Conservation (phyloP, 2,329 filamentous ascomycete genomes). For the Aspergillus floridensis region DNA sequence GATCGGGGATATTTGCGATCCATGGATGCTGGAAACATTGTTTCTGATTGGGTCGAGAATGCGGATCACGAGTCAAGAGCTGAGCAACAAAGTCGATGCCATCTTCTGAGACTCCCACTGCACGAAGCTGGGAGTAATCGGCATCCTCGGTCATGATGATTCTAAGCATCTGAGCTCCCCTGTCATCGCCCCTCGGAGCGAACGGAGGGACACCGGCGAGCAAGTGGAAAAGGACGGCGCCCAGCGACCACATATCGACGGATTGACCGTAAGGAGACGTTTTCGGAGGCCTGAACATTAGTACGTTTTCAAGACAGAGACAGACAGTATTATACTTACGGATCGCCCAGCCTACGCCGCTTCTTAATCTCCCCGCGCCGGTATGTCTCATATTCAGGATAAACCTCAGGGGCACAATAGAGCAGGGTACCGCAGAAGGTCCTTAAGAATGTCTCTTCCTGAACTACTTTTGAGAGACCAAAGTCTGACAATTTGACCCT, state of each 20-base stretch:
- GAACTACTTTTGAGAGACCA: conserved; percentile 90
- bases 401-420: conserved; percentile 96
- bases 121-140: conserved; percentile 63
- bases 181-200: conserved; percentile 70
- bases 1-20: conserved; percentile 58
- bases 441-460: conserved; percentile 86
- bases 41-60: conserved; percentile 69
- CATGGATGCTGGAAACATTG: conserved; percentile 72
- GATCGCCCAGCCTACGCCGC: conserved; percentile 55
- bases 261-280: conserved; percentile 77
- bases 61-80: conserved; percentile 82
- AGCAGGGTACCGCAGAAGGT: conserved; percentile 95
- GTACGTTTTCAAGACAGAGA: conserved; percentile 5
- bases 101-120: conserved; percentile 58
- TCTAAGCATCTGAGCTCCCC: conserved; percentile 71
- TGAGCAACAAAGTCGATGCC: conserved; percentile 71
- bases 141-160: conserved; percentile 79
- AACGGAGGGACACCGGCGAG: conserved; percentile 80
- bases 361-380: conserved; percentile 61
- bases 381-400: conserved; percentile 73
- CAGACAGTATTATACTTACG: conserved; percentile 31
- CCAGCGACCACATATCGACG: conserved; percentile 95
- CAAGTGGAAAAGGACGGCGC: conserved; percentile 84
- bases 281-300: conserved; percentile 43
- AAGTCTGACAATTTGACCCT: conserved; percentile 93